These are phyloP conservation scores for Plasmodium cynomolgi DNA, from an alignment of 169 alveolate genomes.

Conservation along the genomic window DNA sequence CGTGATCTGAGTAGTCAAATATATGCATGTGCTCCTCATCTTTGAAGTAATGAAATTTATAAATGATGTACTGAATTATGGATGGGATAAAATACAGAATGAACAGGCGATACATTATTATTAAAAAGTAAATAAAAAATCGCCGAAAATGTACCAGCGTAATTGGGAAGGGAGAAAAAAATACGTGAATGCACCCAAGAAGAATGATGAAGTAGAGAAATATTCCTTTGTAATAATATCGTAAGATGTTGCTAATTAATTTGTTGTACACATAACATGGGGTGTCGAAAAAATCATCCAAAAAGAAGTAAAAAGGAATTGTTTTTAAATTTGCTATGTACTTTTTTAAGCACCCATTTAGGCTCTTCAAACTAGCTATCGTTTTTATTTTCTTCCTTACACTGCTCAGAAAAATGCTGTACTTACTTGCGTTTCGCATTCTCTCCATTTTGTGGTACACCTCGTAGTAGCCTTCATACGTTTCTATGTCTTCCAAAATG, in stretches of 20 bases:
- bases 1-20: constrained; percentile 76
- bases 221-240: constrained; percentile 72
- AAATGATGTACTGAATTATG: constrained; percentile 71
- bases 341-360: constrained; percentile 52
- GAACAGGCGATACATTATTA: constrained; percentile 71
- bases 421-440: constrained; percentile 6
- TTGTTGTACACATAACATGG: constrained; percentile 71
- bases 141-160: constrained; percentile 74
- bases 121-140: constrained; percentile 67
- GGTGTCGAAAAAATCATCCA: constrained; percentile 48
- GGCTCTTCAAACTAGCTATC: constrained; percentile 26
- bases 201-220: constrained; percentile 58
- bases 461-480: constrained; percentile 34
- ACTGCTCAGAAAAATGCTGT: constrained; percentile 6
- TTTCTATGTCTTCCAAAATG: background rate
- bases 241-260: constrained; percentile 47
- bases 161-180: constrained; percentile 75
- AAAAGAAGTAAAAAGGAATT: constrained; percentile 53
- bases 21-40: constrained; percentile 69
- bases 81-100: constrained; percentile 74
- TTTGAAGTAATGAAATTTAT: constrained; percentile 49
- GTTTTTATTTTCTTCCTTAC: constrained; percentile 45
- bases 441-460: constrained; percentile 14
- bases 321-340: constrained; percentile 66
- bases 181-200: constrained; percentile 72